phyloP scores from a whole-genome alignment of 176 grass and related monocot species.

The Raddia guianensis region DNA sequence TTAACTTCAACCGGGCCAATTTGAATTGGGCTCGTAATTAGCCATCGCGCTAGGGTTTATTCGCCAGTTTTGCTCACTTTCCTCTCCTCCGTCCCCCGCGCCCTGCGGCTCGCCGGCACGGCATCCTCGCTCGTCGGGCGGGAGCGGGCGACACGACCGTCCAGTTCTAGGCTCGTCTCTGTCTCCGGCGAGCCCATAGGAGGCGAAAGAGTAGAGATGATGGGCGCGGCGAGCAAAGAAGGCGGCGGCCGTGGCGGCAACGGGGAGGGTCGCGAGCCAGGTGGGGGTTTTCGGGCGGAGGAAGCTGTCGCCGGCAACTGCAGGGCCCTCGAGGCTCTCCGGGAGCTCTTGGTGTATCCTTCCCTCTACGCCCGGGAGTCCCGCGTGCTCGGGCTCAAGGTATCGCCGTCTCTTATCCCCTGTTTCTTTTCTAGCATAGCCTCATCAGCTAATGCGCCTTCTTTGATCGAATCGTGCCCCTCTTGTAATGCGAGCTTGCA shows the following conservation, averaged over 20 bases:
- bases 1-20: not conserved
- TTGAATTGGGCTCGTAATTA: not conserved
- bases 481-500: slow-evolving; percentile 25
- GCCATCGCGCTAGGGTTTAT: too few relatives aligned
- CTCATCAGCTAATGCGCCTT: not conserved
- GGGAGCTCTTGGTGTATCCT: slow-evolving; percentile 79
- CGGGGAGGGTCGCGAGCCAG: not conserved
- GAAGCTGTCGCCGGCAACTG: slow-evolving; percentile 61
- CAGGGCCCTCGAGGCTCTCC: slow-evolving; percentile 58
- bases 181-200: not conserved
- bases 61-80: not conserved
- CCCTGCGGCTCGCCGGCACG: not conserved
- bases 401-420: slow-evolving; percentile 8
- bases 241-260: not conserved
- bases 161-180: not conserved
- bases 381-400: slow-evolving; percentile 64
- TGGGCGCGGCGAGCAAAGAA: not conserved
- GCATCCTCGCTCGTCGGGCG: not conserved
- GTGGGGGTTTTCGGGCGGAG: slow-evolving; percentile 56
- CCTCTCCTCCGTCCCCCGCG: not conserved
- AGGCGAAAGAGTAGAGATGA: not conserved
- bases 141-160: not conserved
- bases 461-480: not conserved
- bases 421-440: not conserved
- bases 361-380: slow-evolving; percentile 59